A percentile compares a stretch with the other conserved stretches of the same genome.
phyloP scores from a whole-genome alignment of 2,329 filamentous ascomycete species.

The Nothomitra cinnamomea region DNA sequence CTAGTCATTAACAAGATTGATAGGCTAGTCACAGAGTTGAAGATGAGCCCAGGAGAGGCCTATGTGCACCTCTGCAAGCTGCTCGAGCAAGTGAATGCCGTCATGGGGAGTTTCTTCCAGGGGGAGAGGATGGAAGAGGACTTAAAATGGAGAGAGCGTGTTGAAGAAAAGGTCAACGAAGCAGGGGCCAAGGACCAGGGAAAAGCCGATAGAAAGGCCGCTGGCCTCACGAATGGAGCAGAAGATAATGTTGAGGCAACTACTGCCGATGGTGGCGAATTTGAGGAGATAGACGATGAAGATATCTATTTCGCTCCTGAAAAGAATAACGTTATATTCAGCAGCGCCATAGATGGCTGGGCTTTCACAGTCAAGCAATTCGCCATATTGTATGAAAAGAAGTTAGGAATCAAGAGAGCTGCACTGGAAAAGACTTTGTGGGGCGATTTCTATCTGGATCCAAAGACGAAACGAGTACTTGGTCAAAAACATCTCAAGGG shows the following conservation, averaged over 20 bases:
- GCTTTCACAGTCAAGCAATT: conserved; percentile 95
- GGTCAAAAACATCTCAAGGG: conserved; percentile 87
- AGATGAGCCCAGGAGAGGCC: conserved; percentile 81
- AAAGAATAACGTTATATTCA: conserved; percentile 98
- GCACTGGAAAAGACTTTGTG: conserved; percentile 86
- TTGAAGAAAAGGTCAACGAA: conserved; percentile 63
- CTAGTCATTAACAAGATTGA: conserved; percentile 99
- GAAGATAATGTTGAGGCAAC: conserved; percentile 36
- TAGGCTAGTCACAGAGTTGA: conserved; percentile 78
- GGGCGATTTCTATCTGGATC: conserved; percentile 93
- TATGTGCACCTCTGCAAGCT: conserved; percentile 79
- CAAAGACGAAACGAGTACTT: conserved; percentile 88
- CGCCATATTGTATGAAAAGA: conserved; percentile 84
- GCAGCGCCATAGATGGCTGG: conserved; percentile 97
- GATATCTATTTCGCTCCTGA: conserved; percentile 97
- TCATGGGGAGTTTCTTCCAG: conserved; percentile 93
- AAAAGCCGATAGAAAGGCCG: conserved; percentile 24
- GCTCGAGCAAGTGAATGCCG: conserved; percentile 89
- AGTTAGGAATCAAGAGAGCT: conserved; percentile 81
- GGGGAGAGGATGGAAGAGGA: conserved; percentile 98
- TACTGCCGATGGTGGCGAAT: conserved; percentile 37
- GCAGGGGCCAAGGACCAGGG: conserved; percentile 45
- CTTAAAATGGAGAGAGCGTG: conserved; percentile 80
- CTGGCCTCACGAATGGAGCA: conserved; percentile 33
- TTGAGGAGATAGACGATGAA: conserved; percentile 85